Evolutionary conservation across 108 stramenopile species (phyloP).

Genomic region (Cyclotella baltica): DNA sequence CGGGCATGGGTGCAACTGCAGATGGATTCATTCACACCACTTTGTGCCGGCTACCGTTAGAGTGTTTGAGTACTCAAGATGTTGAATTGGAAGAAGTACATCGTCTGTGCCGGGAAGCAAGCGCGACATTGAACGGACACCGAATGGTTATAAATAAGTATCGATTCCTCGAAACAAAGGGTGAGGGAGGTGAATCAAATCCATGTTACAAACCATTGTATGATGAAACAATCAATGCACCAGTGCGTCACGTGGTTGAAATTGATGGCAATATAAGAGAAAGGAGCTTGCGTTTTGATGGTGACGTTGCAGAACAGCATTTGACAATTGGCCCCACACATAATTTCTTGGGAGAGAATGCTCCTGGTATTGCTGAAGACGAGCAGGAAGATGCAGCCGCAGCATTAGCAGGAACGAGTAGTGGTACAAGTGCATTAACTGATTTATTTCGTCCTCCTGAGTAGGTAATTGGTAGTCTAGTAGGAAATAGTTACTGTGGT

Average conservation of each 20-base stretch:
- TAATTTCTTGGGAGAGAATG: slow-evolving; percentile 22
- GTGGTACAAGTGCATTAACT: slow-evolving; percentile 6
- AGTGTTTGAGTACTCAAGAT: slow-evolving; percentile 58
- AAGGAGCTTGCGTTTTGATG: background rate
- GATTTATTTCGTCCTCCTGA: slow-evolving; percentile 26
- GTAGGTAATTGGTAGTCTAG: too few relatives aligned
- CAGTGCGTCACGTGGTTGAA: slow-evolving; percentile 34
- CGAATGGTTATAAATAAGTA: slow-evolving; percentile 63
- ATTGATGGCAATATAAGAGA: slow-evolving; percentile 33
- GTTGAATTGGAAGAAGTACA: slow-evolving; percentile 62
- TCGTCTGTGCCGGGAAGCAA: slow-evolving; percentile 63
- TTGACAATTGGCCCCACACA: slow-evolving; percentile 13
- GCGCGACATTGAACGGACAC: slow-evolving; percentile 65
- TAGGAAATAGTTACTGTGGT: too few relatives aligned
- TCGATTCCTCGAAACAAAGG: slow-evolving; percentile 68
- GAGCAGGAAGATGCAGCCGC: background rate
- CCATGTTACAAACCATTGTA: slow-evolving; percentile 61
- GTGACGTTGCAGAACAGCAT: background rate
- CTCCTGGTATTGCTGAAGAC: background rate
- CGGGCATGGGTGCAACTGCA: slow-evolving; percentile 49
- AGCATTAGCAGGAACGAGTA: background rate
- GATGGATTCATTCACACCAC: slow-evolving; percentile 78
- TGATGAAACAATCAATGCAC: slow-evolving; percentile 68
- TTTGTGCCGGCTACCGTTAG: slow-evolving; percentile 60
- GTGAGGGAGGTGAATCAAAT: slow-evolving; percentile 72